Percentiles rank a stretch among this genome's conserved stretches.
Conservation (phyloP, 2,329 filamentous ascomycete species). For the Microascus cirrosus region DNA sequence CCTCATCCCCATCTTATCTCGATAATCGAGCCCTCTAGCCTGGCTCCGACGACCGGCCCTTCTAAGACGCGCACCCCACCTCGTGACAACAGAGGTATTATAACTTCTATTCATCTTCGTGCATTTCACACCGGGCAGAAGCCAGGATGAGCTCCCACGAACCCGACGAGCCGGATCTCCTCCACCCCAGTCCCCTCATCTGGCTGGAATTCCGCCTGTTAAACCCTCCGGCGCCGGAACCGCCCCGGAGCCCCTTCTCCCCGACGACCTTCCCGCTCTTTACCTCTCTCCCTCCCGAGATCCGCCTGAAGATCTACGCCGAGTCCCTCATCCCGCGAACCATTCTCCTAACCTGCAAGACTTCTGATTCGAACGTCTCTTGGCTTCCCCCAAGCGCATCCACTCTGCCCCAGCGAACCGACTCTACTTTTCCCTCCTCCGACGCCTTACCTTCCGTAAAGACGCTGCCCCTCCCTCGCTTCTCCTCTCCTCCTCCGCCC, state of each 20-base stretch:
- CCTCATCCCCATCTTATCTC: no score
- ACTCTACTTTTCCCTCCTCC: slow-evolving; percentile 8
- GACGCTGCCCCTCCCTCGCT: background rate
- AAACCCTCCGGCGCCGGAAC: slow-evolving; percentile 8
- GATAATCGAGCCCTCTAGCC: no score
- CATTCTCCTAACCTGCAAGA: slow-evolving; percentile 21
- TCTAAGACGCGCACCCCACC: no score
- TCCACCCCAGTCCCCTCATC: slow-evolving; percentile 18
- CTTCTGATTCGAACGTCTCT: background rate
- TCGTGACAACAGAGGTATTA: background rate
- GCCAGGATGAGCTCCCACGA: background rate
- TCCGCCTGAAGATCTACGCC: slow-evolving; percentile 35
- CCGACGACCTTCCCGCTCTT: slow-evolving; percentile 22
- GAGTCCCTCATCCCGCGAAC: slow-evolving; percentile 30
- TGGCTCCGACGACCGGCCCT: no score
- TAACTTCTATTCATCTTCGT: background rate
- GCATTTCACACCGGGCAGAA: background rate
- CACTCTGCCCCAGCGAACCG: no score
- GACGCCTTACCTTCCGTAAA: background rate
- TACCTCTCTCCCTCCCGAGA: slow-evolving; percentile 28
- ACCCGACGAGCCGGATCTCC: background rate
- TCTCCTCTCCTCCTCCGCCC: slow-evolving; percentile 16
- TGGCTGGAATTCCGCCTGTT: slow-evolving; percentile 34
- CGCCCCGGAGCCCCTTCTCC: background rate
- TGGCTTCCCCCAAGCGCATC: no score